These are phyloP conservation scores for Niveomyces coronatus DNA, from an alignment of 2,329 filamentous ascomycete genomes.

Conservation along the genomic window DNA sequence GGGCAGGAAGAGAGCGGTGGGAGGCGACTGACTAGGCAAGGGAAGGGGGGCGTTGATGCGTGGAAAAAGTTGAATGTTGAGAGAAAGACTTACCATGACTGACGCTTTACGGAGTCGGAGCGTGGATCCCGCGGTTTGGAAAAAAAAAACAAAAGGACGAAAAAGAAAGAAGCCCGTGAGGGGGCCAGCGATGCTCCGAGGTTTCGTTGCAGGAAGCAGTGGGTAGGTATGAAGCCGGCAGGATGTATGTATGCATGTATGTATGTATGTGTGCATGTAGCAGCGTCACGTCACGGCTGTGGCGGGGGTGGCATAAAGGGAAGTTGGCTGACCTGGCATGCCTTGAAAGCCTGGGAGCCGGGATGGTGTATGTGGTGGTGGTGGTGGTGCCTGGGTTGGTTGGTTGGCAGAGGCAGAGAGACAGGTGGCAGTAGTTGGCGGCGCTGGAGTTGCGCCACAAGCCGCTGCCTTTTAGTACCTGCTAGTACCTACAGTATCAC, in stretches of 20 bases:
- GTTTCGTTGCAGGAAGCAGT: constrained; percentile 5
- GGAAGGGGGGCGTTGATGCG: background rate
- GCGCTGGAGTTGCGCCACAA: no score
- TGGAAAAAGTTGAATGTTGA: background rate
- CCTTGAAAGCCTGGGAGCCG: no score
- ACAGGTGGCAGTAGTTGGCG: no score
- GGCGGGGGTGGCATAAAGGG: no score
- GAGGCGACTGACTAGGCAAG: background rate
- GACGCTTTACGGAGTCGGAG: constrained; percentile 3
- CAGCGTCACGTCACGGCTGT: constrained; percentile 9
- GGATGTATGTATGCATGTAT: constrained; percentile 1
- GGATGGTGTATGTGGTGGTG: no score
- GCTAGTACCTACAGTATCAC: no score
- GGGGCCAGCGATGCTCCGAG: constrained; percentile 7
- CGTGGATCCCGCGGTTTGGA: constrained; percentile 2
- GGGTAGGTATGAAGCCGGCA: constrained; percentile 3
- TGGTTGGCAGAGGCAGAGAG: no score
- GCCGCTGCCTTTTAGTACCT: no score
- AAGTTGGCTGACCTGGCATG: no score
- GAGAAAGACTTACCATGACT: constrained; percentile 6
- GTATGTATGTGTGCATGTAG: no score
- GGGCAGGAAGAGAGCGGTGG: constrained; percentile 3
- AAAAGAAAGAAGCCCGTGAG: constrained; percentile 6
- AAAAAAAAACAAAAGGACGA: constrained; percentile 7
- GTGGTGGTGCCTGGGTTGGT: no score